Evolutionary conservation across 108 stramenopile species (phyloP), one percentile per base, ranked within the genome.

Genomic region (Cyclotella sp.): DNA sequence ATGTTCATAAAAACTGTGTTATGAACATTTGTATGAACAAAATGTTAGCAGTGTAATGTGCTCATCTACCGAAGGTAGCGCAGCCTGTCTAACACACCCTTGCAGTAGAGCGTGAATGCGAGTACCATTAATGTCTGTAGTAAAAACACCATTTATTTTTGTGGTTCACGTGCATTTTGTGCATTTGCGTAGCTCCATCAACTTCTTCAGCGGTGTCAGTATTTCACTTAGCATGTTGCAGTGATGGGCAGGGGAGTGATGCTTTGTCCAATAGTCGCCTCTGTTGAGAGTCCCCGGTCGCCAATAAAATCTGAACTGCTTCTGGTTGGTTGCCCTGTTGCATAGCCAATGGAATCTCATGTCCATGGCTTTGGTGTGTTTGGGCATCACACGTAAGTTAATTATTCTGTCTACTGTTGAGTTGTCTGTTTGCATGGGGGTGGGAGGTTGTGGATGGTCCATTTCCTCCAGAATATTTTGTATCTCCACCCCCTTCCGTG

Each of bases 361-460:
- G 43, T 68, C 67, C 67, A 68, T 68, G 28, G 67, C 47, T 53
- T 68, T 68, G 13, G 47, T 68, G 6, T 70, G 70, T 11, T 77
- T 67, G 64, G 85, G 79, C 68, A 82, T 75, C 14, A 89, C 73
- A n/a, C 66, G 71, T 62, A 51, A 74, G 47, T 76, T 81, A 29
- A 72, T 57, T 10, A 89, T 79, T 43, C 85, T 85, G 40, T 39
- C 58, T 52, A 85, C 87, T 16, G 75, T 75, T 18, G 60, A 55
- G 29, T 85, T 88, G 70, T 88, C 87, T 43, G 64, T 65, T 65
- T 65, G 45, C 19, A 83, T 58, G n/a, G 87, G 87, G 4, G 34
- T 34, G 34, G 34, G 34, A 2, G 34, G 34, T 13, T 64, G 63
- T 0, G 12, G 75, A 43, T 86, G 82, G 45, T 80, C 71, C 51